These are phyloP conservation scores for Yamagishiella unicocca DNA, from an alignment of 139 green algal species.

Conservation along the genomic window DNA sequence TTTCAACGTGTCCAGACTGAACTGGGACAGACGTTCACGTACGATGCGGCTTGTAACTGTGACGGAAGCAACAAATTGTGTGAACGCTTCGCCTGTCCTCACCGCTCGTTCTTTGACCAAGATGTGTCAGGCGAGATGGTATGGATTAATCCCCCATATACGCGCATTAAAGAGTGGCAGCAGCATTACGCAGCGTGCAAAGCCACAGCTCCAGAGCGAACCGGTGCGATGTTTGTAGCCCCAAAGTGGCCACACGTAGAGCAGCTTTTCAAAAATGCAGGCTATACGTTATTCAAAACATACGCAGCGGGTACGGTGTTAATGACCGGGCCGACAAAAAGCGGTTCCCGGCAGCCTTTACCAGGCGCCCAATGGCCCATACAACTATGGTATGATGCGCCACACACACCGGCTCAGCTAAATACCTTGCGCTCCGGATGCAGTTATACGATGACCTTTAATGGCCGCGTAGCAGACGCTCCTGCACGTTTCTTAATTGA, in stretches of 20 bases:
- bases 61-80: background rate
- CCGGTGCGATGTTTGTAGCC: background rate
- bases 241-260: background rate
- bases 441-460: background rate
- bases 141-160: background rate
- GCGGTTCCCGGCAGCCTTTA: too few species aligned
- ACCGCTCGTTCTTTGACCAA: background rate
- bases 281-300: background rate
- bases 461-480: background rate
- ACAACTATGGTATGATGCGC: background rate
- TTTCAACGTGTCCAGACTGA: background rate
- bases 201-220: background rate
- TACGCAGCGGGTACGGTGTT: background rate
- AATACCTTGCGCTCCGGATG: background rate
- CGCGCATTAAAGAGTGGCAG: background rate
- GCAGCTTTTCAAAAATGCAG: background rate
- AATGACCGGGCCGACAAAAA: too few species aligned
- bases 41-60: background rate
- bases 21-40: background rate
- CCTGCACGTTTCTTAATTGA: background rate
- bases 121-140: background rate
- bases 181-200: background rate
- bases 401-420: too few species aligned
- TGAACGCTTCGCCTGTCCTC: background rate
- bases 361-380: background rate